Evolutionary conservation across 495 filamentous ascomycete genomes (phyloP).

Genomic region (Bacidia rubella): DNA sequence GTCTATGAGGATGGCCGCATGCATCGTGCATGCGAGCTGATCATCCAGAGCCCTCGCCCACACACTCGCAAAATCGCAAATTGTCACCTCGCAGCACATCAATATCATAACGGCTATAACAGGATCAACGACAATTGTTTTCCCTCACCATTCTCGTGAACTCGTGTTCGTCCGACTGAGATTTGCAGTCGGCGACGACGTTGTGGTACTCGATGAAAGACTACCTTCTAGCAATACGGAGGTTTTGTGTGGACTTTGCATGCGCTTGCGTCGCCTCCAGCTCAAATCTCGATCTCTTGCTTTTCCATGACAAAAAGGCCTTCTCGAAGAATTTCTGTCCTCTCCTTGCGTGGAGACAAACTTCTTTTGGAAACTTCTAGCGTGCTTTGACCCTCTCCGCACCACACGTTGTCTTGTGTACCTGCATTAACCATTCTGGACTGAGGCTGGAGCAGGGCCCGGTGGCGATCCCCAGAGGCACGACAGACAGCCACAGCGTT

Average conservation of each 20-base stretch:
- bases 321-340: not conserved
- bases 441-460: not conserved
- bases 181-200: not conserved
- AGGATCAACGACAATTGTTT: not conserved
- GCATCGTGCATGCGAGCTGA: not conserved
- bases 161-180: not conserved
- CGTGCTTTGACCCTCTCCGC: not conserved
- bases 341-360: not conserved
- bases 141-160: not conserved
- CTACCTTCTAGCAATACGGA: not conserved
- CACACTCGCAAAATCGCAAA: not conserved
- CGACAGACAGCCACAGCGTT: not conserved
- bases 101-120: not conserved
- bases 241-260: not conserved
- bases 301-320: not conserved
- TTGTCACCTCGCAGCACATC: not conserved
- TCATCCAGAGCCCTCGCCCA: not conserved
- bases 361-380: not conserved
- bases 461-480: not conserved
- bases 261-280: not conserved
- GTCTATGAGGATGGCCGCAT: not conserved
- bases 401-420: not conserved
- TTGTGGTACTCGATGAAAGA: not conserved
- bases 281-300: not conserved
- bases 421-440: not conserved